Evolutionary conservation across 306 rosid species (phyloP).

Genomic region (Trichosanthes cucumerina): DNA sequence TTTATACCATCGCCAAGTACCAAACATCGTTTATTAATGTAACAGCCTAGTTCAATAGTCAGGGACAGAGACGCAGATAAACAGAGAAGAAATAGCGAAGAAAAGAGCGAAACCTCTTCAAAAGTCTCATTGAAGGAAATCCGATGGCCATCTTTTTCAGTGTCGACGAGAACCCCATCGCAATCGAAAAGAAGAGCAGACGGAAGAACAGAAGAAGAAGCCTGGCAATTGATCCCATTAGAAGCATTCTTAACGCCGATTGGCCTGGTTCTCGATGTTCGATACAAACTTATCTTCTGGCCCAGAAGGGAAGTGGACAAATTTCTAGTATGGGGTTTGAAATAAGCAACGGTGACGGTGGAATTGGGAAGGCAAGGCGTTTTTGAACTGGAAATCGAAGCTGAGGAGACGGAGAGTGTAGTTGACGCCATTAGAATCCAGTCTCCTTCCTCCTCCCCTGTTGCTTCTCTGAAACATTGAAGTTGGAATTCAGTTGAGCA

Average conservation of each 20-base stretch:
- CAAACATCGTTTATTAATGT: background rate
- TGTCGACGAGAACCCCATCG: conserved; percentile 94
- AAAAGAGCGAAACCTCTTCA: conserved; percentile 39
- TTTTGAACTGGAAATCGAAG: conserved; percentile 30
- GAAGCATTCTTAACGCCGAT: conserved; percentile 9
- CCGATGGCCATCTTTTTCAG: conserved; percentile 95
- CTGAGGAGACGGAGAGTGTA: conserved; percentile 37
- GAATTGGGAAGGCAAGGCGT: conserved; percentile 16
- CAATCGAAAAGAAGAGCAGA: conserved; percentile 92
- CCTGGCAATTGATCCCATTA: conserved; percentile 39
- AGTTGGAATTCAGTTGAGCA: background rate
- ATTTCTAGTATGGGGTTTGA: conserved; percentile 23
- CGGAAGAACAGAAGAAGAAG: conserved; percentile 59
- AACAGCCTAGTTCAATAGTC: background rate
- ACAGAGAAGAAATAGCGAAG: background rate
- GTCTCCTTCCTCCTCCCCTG: background rate
- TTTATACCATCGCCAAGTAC: background rate
- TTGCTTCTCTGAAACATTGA: background rate
- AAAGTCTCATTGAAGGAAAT: conserved; percentile 88
- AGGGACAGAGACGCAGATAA: background rate
- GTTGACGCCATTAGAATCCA: conserved; percentile 43
- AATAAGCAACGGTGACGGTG: conserved; percentile 20
- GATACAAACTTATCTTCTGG: conserved; percentile 12
- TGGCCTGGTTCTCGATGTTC: conserved; percentile 9
- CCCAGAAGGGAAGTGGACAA: conserved; percentile 34